Percentiles rank a stretch among this genome's conserved stretches.
These are phyloP conservation scores for Polytrichum commune DNA, from an alignment of 225 moss, liverwort and hornwort species.

Conservation along the genomic window DNA sequence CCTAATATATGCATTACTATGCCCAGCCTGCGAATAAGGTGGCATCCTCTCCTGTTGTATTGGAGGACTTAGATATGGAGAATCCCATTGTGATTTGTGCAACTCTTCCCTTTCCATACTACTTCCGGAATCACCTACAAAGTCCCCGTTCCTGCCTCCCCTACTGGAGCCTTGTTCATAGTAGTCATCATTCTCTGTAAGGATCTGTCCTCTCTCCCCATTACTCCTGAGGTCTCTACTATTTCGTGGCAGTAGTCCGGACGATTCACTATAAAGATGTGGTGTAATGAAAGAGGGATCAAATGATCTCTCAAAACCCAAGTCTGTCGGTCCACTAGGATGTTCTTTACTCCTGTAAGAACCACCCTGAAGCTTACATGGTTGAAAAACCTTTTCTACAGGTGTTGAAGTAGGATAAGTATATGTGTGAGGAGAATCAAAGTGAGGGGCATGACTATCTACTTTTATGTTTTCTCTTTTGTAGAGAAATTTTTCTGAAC, in stretches of 20 bases:
- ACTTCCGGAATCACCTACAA: slow-evolving; percentile 14
- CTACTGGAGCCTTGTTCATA: slow-evolving; percentile 8
- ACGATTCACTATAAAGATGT: slow-evolving; percentile 7
- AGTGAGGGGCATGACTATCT: slow-evolving; percentile 5
- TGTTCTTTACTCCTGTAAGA: not conserved
- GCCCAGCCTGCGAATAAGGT: slow-evolving; percentile 35
- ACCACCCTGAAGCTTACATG: slow-evolving; percentile 1
- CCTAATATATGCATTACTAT: slow-evolving; percentile 38
- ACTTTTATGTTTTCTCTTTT: not conserved
- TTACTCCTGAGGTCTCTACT: not conserved
- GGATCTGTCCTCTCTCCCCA: not conserved
- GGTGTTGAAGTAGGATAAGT: slow-evolving; percentile 13
- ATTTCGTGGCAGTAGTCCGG: slow-evolving; percentile 3
- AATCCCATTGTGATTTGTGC: slow-evolving; percentile 15
- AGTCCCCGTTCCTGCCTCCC: slow-evolving; percentile 13
- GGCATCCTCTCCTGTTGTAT: slow-evolving; percentile 17
- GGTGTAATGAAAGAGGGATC: slow-evolving; percentile 21
- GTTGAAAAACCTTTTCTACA: slow-evolving; percentile 5
- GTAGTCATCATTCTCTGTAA: slow-evolving; percentile 8
- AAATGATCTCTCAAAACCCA: slow-evolving; percentile 15
- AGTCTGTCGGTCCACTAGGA: slow-evolving; percentile 4
- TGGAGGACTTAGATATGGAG: slow-evolving; percentile 14
- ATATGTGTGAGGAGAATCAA: slow-evolving; percentile 11
- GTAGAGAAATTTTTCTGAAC: not conserved
- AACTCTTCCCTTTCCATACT: slow-evolving; percentile 13